Percentiles rank a stretch among this genome's conserved stretches.
Conservation (phyloP, 176 grass and related monocot species). For the Juncus inflexus region DNA sequence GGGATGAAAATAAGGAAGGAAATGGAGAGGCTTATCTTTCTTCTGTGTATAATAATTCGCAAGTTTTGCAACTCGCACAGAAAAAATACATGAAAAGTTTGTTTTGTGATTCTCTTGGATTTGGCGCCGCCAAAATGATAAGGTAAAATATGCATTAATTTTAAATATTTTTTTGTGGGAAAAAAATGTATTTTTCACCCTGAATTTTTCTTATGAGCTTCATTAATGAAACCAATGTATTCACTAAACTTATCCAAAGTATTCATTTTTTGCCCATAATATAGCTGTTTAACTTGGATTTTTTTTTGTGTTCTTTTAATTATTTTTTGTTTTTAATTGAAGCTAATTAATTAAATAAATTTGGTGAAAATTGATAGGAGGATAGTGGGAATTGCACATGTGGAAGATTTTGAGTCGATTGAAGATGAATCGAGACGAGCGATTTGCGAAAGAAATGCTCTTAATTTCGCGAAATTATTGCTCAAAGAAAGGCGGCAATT, state of each 20-base stretch:
- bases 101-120: constrained; percentile 89
- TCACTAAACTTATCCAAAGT: too few relatives aligned
- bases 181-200: neutral
- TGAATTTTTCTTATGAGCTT: neutral
- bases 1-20: constrained; percentile 71
- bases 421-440: constrained; percentile 56
- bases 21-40: constrained; percentile 74
- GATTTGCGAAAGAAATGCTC: constrained; percentile 49
- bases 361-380: constrained; percentile 37
- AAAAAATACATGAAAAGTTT: constrained; percentile 79
- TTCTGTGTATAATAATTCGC: constrained; percentile 64
- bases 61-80: constrained; percentile 43
- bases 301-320: neutral
- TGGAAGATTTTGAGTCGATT: constrained; percentile 84
- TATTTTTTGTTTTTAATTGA: neutral
- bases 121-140: constrained; percentile 97
- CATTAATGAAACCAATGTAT: too few relatives aligned
- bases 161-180: neutral
- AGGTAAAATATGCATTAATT: constrained; percentile 39
- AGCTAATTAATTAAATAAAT: neutral
- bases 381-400: constrained; percentile 86
- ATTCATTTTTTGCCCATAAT: neutral
- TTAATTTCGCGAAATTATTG: constrained; percentile 61
- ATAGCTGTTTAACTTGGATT: neutral
- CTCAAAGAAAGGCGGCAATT: constrained; percentile 59